Base-by-base conservation (phyloP, 139 green algal species). In the Chlamydomonas sp. region DNA sequence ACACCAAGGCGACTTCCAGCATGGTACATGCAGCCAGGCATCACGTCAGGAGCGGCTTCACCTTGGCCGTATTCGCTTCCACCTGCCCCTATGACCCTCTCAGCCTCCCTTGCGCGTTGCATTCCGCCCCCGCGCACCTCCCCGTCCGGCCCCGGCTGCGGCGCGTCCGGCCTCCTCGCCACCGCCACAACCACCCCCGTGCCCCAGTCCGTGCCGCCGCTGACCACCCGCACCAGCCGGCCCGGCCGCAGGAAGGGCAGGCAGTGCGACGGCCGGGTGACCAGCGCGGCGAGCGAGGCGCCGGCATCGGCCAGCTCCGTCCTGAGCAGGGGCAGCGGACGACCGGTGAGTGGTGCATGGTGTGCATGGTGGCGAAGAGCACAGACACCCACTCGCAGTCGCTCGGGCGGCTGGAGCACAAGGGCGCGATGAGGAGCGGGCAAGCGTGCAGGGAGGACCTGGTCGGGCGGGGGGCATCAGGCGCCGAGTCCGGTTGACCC, bases 231-330 rank as follows among this genome's bases (percentile, higher is more conserved):
- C 31, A 98, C 93, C 12, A 99, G 88, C 31, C 97, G 90, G 7
- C 97, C 97, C 3, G 96, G 92, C 14, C 91, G 90, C 85, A 99
- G 88, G 88, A 97, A 98, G 80, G 93, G 87, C 72, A 99, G 73
- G 90, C 93, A 96, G 85, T 91, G 79, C 2, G 0, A 6, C 15
- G 83, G 83, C 31, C 49, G 83, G 5, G 72, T 68, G 49, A 87
- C 60, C 68, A 86, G 81, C 58, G 69, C 81, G 31, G 31, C 31
- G 31, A 49, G 31, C 31, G 31, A 49, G 31, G 31, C 31, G 31
- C 31, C 31, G 31, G 31, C 31, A 49, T 49, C 31, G 31, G 31
- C 31, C 31, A 49, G 31, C 31, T 49, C 31, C 31, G 31, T 49
- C 31, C 31, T 49, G 31, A 49, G 31, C 31, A 49, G 31, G 31